Base-by-base conservation (phyloP, 129 eudicot species). In the Helichrysum umbraculigerum region DNA sequence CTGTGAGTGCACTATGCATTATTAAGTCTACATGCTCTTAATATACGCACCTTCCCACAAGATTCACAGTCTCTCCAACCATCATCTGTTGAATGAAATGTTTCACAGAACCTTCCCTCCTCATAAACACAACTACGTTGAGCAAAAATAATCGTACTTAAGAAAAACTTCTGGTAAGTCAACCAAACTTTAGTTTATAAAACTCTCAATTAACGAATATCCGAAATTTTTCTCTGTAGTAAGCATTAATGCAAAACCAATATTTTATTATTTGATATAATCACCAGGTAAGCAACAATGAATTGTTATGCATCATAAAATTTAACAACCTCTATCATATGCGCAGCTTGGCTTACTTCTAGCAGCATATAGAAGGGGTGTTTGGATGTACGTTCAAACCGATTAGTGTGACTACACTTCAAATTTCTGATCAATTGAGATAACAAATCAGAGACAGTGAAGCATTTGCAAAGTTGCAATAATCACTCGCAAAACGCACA, bases 31-130 rank as follows among this genome's bases (percentile, higher is more conserved):
- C 34, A 58, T 54, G 21, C 35, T 65, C n/a, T 2, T 4, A 3
- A 81, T 63, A 29, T 2, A 68, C 92, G 35, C 57, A 88, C 90
- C 87, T 88, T 83, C 59, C 86, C 90, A 70, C 96, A 90, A 28
- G 92, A 81, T 87, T 87, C 92, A 79, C 96, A 90, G 64, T 90
- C 90, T 79, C 96, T 87, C 96, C 96, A 90, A 61, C 96, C 96
- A 59, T 83, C 92, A 34, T 90, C 88, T 12, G 57, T 79, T 54
- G 90, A 90, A 80, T 90, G 96, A 82, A 90, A 90, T 19, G 87
- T 83, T 80, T 87, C 96, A 73, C 96, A 90, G 80, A 90, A 90
- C 69, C 84, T 83, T 66, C 96, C 96, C 33, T 85, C 87, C 80
- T 85, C 92, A 20, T 81, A 87, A 37, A 87, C 84, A 81, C 87